Percentiles rank a stretch among this genome's conserved stretches.
These are phyloP conservation scores for Opeltia flavorubescens DNA, from an alignment of 495 filamentous ascomycete species.

Conservation along the genomic window DNA sequence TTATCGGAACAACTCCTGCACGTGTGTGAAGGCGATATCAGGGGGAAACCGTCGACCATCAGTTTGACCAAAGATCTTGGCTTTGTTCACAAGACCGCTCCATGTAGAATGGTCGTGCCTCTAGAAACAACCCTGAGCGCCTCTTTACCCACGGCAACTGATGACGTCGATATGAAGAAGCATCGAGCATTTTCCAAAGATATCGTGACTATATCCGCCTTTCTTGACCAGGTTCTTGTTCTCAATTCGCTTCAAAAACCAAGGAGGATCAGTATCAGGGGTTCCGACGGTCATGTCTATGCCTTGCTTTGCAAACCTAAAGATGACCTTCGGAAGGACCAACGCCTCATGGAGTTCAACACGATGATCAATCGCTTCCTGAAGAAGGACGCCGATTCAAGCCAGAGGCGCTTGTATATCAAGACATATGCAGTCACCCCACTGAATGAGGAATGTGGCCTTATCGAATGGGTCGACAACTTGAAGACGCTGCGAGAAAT, in stretches of 20 bases:
- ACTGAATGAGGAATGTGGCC: slow-evolving; percentile 91
- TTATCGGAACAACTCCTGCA: slow-evolving; percentile 71
- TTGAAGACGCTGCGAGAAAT: slow-evolving; percentile 90
- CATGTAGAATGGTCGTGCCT: slow-evolving; percentile 75
- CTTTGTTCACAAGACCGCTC: slow-evolving; percentile 72
- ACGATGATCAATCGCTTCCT: slow-evolving; percentile 90
- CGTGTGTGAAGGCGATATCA: slow-evolving; percentile 60
- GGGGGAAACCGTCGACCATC: slow-evolving; percentile 54
- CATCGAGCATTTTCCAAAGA: slow-evolving; percentile 70
- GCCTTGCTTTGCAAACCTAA: slow-evolving; percentile 92
- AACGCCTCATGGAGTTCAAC: slow-evolving; percentile 98
- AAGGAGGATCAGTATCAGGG: slow-evolving; percentile 74
- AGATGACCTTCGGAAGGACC: slow-evolving; percentile 92
- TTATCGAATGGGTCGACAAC: slow-evolving; percentile 98
- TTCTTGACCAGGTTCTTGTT: slow-evolving; percentile 77
- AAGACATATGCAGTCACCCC: slow-evolving; percentile 95
- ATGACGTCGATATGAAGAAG: slow-evolving; percentile 48
- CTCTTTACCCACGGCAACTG: slow-evolving; percentile 61
- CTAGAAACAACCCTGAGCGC: slow-evolving; percentile 74
- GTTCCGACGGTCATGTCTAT: slow-evolving; percentile 78
- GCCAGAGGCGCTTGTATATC: slow-evolving; percentile 75
- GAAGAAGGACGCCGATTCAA: slow-evolving; percentile 79
- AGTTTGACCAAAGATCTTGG: slow-evolving; percentile 60
- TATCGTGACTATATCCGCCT: slow-evolving; percentile 46
- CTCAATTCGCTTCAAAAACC: slow-evolving; percentile 85